Conservation (phyloP, 164 flowering plant genomes). For the Dillenia turbinata region DNA sequence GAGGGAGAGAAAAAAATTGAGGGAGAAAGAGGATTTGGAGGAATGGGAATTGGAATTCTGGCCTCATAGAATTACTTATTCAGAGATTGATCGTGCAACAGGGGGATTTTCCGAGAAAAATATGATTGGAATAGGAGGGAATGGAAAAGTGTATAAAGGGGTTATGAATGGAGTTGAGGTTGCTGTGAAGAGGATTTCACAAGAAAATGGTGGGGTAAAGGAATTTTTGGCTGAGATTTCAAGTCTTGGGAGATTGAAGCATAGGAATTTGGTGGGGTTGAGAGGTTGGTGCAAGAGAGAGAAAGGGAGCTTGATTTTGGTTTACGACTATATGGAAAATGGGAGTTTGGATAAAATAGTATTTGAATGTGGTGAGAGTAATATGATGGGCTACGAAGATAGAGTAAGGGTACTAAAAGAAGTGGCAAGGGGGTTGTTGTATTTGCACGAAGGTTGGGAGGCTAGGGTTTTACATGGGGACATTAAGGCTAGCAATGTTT, state of each 20-base stretch:
- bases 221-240: conserved; percentile 64
- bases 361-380: conserved; percentile 35
- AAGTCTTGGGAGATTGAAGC: conserved; percentile 61
- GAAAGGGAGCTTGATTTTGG: conserved; percentile 43
- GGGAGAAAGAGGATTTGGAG: conserved; percentile 42
- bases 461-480: conserved; percentile 59
- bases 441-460: conserved; percentile 73
- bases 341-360: conserved; percentile 63
- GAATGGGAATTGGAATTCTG: conserved; percentile 80
- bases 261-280: conserved; percentile 57
- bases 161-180: conserved; percentile 43
- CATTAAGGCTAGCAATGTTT: conserved; percentile 69
- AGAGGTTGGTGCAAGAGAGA: conserved; percentile 76
- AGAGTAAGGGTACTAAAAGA: conserved; percentile 45
- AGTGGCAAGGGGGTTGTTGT: conserved; percentile 53
- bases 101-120: conserved; percentile 47
- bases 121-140: conserved; percentile 65
- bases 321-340: conserved; percentile 69
- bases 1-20: conserved; percentile 19
- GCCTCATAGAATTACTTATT: conserved; percentile 57
- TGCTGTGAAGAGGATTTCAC: conserved; percentile 56
- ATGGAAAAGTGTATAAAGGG: conserved; percentile 68
- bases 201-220: conserved; percentile 43
- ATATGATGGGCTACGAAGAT: conserved; percentile 35
- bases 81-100: conserved; percentile 45